Evolutionary conservation across 1,139 yeast genomes (phyloP).

Genomic region (Entelexis sorbosivorans): DNA sequence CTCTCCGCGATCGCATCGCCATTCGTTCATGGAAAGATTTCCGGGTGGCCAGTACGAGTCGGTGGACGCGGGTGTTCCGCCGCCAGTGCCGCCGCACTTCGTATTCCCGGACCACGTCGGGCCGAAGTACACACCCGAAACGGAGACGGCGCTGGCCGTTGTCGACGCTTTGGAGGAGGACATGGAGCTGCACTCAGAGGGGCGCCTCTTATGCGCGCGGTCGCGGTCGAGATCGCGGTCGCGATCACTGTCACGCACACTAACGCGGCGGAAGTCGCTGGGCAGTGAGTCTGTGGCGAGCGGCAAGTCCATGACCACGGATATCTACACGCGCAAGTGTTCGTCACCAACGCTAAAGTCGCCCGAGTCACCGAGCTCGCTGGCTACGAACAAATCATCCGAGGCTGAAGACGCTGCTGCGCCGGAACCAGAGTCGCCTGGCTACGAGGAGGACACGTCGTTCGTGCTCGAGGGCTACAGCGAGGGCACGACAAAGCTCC

Average conservation of each 20-base stretch:
- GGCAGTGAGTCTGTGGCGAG: neutral
- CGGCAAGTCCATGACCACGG: constrained; percentile 10
- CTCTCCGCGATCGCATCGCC: constrained; percentile 5
- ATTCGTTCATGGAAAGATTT: neutral
- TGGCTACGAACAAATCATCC: neutral
- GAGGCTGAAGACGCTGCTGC: neutral
- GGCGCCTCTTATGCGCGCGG: too few species aligned
- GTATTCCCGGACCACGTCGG: neutral
- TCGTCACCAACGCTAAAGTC: neutral
- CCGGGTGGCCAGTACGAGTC: neutral
- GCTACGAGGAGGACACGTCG: neutral
- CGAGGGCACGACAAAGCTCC: constrained; percentile 16
- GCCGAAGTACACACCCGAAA: neutral
- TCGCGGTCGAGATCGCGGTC: constrained; percentile 7
- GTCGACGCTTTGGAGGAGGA: constrained; percentile 16
- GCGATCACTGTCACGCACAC: constrained; percentile 7
- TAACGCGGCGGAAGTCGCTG: constrained; percentile 1
- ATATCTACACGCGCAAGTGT: constrained; percentile 23
- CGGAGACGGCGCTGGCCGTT: constrained; percentile 17
- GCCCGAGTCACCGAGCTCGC: neutral
- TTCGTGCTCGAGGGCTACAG: constrained; percentile 22
- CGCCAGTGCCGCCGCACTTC: constrained; percentile 21
- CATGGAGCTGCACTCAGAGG: constrained; percentile 1
- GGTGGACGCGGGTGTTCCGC: constrained; percentile 22
- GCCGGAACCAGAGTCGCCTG: constrained; percentile 15